A percentile compares a stretch with the other conserved stretches of the same genome.
These are phyloP conservation scores for Ascochyta fabae DNA, from an alignment of 2,329 filamentous ascomycete species.

Conservation along the genomic window DNA sequence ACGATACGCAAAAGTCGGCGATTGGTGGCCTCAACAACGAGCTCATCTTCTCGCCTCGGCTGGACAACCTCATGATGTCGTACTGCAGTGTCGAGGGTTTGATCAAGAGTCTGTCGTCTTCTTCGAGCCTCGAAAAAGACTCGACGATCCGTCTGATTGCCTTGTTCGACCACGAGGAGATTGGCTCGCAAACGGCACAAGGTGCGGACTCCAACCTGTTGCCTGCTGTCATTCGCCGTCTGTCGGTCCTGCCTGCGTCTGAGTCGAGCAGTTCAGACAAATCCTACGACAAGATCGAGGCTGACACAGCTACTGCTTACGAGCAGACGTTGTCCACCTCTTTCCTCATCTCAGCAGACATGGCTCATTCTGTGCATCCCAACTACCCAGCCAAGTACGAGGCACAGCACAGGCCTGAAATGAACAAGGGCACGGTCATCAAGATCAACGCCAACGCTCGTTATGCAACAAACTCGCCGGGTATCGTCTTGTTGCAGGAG, in stretches of 20 bases:
- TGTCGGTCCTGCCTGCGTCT: conserved; percentile 77
- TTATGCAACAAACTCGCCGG: conserved; percentile 95
- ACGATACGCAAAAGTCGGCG: conserved; percentile 90
- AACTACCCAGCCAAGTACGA: conserved; percentile 96
- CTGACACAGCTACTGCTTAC: conserved; percentile 76
- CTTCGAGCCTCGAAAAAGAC: conserved; percentile 74
- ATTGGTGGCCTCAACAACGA: conserved; percentile 91
- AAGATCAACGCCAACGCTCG: conserved; percentile 98
- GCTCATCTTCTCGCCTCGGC: conserved; percentile 91
- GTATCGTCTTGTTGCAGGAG: conserved; percentile 91
- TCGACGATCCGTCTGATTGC: conserved; percentile 86
- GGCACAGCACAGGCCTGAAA: conserved; percentile 84
- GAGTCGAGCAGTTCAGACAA: conserved; percentile 63
- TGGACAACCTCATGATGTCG: conserved; percentile 96
- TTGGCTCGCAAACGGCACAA: conserved; percentile 90
- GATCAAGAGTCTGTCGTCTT: conserved; percentile 74
- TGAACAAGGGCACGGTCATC: conserved; percentile 96
- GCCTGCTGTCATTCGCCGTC: conserved; percentile 82
- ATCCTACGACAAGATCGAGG: conserved; percentile 68
- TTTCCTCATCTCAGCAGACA: conserved; percentile 94
- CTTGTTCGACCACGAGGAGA: conserved; percentile 97
- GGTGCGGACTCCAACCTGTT: conserved; percentile 93
- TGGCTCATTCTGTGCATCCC: conserved; percentile 95
- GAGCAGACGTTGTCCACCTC: conserved; percentile 91
- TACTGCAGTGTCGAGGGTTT: conserved; percentile 89